These are phyloP conservation scores for Iberis pinnata DNA, from an alignment of 345 rosid genomes.

Conservation along the genomic window DNA sequence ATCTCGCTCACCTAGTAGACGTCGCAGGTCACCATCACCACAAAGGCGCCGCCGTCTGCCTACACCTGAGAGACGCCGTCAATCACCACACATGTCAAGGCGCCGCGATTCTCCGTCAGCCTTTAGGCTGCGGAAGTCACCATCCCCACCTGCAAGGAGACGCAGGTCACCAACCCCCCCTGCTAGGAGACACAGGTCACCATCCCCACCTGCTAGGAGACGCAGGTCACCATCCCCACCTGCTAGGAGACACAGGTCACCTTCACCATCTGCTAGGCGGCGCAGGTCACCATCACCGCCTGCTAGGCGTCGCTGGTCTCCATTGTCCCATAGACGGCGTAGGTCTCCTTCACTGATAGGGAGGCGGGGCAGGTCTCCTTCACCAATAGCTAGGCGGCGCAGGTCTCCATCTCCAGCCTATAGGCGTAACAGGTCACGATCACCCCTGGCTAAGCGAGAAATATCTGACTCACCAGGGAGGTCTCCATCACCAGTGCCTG, in stretches of 20 bases:
- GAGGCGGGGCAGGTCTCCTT: constrained; percentile 28
- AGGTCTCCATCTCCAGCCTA: constrained; percentile 32
- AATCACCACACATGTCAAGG: constrained; percentile 36
- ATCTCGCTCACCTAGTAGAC: constrained; percentile 36
- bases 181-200: constrained; percentile 31
- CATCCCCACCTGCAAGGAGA: constrained; percentile 21
- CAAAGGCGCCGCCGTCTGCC: constrained; percentile 41
- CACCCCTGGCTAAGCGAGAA: constrained; percentile 22
- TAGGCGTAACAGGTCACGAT: constrained; percentile 34
- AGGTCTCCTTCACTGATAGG: constrained; percentile 24
- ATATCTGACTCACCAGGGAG: constrained; percentile 25
- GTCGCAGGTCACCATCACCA: constrained; percentile 38
- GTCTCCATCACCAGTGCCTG: constrained; percentile 24
- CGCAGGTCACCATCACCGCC: constrained; percentile 44
- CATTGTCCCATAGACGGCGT: constrained; percentile 23
- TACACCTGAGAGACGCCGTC: constrained; percentile 33
- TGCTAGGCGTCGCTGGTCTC: constrained; percentile 30
- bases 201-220: constrained; percentile 23
- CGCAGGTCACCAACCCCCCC: constrained; percentile 33
- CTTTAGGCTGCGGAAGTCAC: constrained; percentile 31
- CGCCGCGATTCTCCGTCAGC: constrained; percentile 45
- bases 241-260: constrained; percentile 30
- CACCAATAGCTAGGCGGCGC: constrained; percentile 21
- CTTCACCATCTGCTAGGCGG: constrained; percentile 29
- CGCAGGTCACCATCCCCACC: constrained; percentile 34